Base-by-base conservation (phyloP, 2,329 filamentous ascomycete genomes). In the Venturiaceae sp. region DNA sequence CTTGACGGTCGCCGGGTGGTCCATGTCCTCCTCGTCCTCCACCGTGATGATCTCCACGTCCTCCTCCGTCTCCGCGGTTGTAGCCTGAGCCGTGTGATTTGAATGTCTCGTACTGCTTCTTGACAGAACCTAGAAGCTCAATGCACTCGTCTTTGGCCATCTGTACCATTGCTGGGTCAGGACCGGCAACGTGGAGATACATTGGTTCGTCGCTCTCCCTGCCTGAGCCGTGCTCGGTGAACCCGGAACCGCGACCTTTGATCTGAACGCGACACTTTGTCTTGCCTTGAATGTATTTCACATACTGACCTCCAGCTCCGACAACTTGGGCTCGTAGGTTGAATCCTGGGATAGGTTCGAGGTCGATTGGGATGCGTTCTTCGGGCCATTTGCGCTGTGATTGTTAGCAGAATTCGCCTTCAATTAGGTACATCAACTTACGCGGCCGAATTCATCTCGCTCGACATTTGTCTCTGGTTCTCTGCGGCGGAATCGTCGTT, bases 281-380 rank as follows among this genome's bases (percentile, higher is more conserved):
- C 73, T 96, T 91, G 69, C 92, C 86, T 74, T 97, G 94, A 64
- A 99, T 97, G 69, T 96, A 92, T 74, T 99, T 99, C 61, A 99
- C 94, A 69, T 97, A 96, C 46, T 90, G 88, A 61, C 94, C 94
- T 33, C 91, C 91, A 65, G 92, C 88, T 54, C 94, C 94, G 58
- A 99, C 94, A 52, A 99, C 92, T 70, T 97, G 92, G 56, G 94
- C 94, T 63, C 94, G 88, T 53, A 99, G 79, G 69, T 99, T 99
- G 76, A 99, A 99, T 21, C 94, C 94, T 26, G 86, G 90, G 57
- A 97, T 84, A 0, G 92, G 89, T 65, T 97, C 94, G 59, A 99
- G 84, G 62, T 85, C 84, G 65, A 99, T 92, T 1, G 90, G 86
- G 54, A 99, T 95, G 66, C 88, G 90, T 75, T 96, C 91, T 69